Evolutionary conservation across 2,329 filamentous ascomycete genomes (phyloP).

Genomic region (Nemania sp.): DNA sequence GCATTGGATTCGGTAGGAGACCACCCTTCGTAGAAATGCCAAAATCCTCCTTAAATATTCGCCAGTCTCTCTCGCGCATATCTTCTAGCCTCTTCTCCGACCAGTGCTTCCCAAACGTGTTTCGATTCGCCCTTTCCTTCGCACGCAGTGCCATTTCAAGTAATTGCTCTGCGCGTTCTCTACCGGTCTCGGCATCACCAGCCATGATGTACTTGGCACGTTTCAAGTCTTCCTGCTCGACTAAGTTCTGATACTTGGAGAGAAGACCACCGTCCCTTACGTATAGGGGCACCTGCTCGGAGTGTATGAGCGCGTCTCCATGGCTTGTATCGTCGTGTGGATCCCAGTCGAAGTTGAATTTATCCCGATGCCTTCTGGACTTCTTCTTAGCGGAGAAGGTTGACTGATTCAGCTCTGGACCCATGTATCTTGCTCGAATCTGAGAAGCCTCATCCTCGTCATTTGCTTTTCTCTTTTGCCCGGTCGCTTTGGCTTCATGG

Average conservation of each 20-base stretch:
- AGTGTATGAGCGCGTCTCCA: constrained; percentile 82
- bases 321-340: constrained; percentile 87
- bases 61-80: constrained; percentile 98
- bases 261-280: constrained; percentile 57
- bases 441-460: constrained; percentile 75
- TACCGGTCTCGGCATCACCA: constrained; percentile 76
- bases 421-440: constrained; percentile 84
- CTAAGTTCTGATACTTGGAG: constrained; percentile 57
- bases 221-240: constrained; percentile 58
- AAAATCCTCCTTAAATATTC: constrained; percentile 99
- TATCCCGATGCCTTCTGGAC: constrained; percentile 87
- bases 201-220: constrained; percentile 73
- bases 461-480: constrained; percentile 36
- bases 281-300: constrained; percentile 66
- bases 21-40: constrained; percentile 95
- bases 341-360: constrained; percentile 99
- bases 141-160: constrained; percentile 83
- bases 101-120: constrained; percentile 90
- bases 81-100: constrained; percentile 88
- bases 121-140: constrained; percentile 72
- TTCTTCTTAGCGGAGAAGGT: constrained; percentile 97
- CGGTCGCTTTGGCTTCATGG: constrained; percentile 28
- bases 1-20: constrained; percentile 92
- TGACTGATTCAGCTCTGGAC: constrained; percentile 78
- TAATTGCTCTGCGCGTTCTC: constrained; percentile 75